phyloP scores from a whole-genome alignment of 1,284 basidiomycete genomes.

The Fistulina hepatica region DNA sequence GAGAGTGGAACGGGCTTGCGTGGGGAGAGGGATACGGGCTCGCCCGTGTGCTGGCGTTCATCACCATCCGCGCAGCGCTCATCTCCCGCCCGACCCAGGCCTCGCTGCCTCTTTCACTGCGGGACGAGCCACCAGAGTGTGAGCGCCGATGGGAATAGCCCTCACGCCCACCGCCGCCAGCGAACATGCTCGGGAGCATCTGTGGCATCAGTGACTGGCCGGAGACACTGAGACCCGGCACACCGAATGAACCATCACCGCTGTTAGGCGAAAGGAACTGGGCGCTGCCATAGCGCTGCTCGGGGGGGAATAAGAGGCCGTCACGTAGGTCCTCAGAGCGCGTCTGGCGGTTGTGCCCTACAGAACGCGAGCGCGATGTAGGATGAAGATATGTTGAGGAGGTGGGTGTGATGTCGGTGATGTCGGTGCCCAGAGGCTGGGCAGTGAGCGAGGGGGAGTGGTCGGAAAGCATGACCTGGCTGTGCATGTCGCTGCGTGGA shows the following conservation, averaged over 20 bases:
- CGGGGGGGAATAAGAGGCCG: slow-evolving; percentile 4
- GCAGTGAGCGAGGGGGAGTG: slow-evolving; percentile 14
- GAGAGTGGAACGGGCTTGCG: slow-evolving; percentile 32
- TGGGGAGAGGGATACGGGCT: slow-evolving; percentile 50
- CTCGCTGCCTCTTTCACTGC: slow-evolving; percentile 12
- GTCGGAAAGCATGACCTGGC: slow-evolving; percentile 8
- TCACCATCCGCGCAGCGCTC: no score
- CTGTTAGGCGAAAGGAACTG: no score
- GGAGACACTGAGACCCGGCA: slow-evolving; percentile 6
- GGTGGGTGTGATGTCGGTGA: slow-evolving; percentile 21
- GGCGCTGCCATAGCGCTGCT: not conserved
- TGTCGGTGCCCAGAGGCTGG: slow-evolving; percentile 18
- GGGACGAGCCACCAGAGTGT: slow-evolving; percentile 35
- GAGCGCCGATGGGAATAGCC: slow-evolving; percentile 45
- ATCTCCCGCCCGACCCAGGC: slow-evolving; percentile 12
- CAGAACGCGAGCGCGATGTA: slow-evolving; percentile 32
- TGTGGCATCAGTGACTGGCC: no score
- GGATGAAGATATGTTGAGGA: slow-evolving; percentile 29
- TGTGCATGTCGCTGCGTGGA: slow-evolving; percentile 5
- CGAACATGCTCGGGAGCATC: no score
- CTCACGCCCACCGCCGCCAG: slow-evolving; percentile 27
- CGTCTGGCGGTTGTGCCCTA: slow-evolving; percentile 34
- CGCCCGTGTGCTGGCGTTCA: slow-evolving; percentile 21
- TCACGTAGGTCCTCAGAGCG: slow-evolving; percentile 39
- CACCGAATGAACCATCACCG: no score